Base-by-base conservation (phyloP, 2,329 filamentous ascomycete species). In the Piedraia hortae region DNA sequence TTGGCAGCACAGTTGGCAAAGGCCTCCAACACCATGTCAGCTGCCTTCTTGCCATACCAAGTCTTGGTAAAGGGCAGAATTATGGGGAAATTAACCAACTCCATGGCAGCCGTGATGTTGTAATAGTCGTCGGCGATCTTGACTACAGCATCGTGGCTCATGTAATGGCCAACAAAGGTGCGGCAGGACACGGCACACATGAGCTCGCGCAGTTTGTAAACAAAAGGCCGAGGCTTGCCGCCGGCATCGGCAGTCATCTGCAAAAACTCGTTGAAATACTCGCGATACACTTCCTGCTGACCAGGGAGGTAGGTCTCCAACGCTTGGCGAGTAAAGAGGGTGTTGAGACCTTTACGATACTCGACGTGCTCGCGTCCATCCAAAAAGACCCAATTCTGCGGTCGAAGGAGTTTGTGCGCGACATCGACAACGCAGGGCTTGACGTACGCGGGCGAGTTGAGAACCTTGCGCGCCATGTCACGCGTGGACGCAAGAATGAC, bases 1-100 rank as follows among this genome's bases (percentile, higher is more conserved):
- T 91, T 90, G 30, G 77, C 74, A 20, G 82, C 73, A 41, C 82
- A 91, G 49, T 77, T 80, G 43, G 70, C 53, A 41, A 93, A 93
- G 44, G 90, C 80, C 21, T 59, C 60, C 32, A 93, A 56, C 15
- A 90, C 77, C 67, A 89, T 77, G 39, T 90, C 75, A 26, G 82
- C 68, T 14, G 78, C 77, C 53, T 80, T 88, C 60, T 91, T 90
- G 37, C 82, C 85, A 41, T 89, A 88, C 78, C 78, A 93, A 4
- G 78, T 78, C 55, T 78, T 82, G 43, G 80, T 91, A 56, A 63
- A 93, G 17, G 82, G 82, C 18, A 93, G 50, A 43, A 93, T 91
- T 49, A 93, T 72, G 27, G 85, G 82, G 55, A 93, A 90, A 56
- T 93, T 93, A 56, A 97, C 85, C 20, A 93, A 62, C 48, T 97